Base-by-base conservation (phyloP, 768 basidiomycete genomes). In the Obba rivulosa region DNA sequence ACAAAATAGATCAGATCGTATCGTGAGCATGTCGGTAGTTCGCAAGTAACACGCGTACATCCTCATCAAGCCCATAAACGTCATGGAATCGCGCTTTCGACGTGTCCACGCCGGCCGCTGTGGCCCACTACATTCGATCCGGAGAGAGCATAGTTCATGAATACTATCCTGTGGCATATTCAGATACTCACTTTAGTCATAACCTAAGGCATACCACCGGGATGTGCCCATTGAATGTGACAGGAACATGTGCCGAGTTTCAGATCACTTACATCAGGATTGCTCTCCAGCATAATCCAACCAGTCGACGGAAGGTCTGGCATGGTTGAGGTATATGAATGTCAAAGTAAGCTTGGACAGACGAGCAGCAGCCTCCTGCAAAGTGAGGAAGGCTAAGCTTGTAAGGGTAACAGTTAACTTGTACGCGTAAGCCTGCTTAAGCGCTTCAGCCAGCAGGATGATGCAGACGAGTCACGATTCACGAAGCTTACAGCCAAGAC, bases 241-340 rank as follows among this genome's bases (percentile, higher is more conserved):
- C 43, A 41, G 54, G 11, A 48, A 1, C 17, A 23, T 42, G 18
- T 22, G 31, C 17, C 13, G 8, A 21, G 54, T 38, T 51, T 70
- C 38, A 73, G 70, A 43, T 2, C n/a, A 9, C 55, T 43, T 57
- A 78, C 79, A 52, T 78, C 67, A 46, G 78, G 89, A 57, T 87
- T 87, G 54, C 83, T 82, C 67, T 92, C 89, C 10, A 91, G 73
- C 8, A 90, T 90, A 43, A 92, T 80, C 89, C 89, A 92, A 8
- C 47, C 52, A 3, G 39, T 48, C 41, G 22, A 31, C 5, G 28
- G 13, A 31, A 13, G 7, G 5, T 31, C 28, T 13, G 13, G 28
- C 28, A 31, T 31, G 28, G 28, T 13, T 31, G 7, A 7, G 13
- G 13, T 5, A 31, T 31, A 31, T 31, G 7, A 31, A 31, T 5